These are phyloP conservation scores for Ophiostoma himal-ulmi DNA, from an alignment of 2,329 filamentous ascomycete genomes.

Conservation along the genomic window DNA sequence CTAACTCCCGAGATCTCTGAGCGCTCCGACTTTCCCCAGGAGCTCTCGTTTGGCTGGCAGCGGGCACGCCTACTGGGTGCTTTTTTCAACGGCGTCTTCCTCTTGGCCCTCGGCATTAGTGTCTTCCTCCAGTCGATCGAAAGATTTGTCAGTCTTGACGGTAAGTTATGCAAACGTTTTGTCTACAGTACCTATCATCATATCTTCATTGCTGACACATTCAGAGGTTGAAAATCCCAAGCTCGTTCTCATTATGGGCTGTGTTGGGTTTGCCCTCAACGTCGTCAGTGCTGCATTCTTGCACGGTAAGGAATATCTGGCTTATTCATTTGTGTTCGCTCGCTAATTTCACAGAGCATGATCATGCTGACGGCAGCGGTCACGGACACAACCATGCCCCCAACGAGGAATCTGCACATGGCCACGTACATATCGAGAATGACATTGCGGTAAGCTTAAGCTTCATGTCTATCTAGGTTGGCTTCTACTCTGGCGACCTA, in stretches of 20 bases:
- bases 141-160: conserved; percentile 54
- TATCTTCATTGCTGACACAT: background rate
- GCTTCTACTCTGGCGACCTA: background rate
- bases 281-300: conserved; percentile 60
- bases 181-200: background rate
- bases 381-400: conserved; percentile 25
- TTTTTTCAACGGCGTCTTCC: conserved; percentile 75
- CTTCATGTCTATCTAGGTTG: background rate
- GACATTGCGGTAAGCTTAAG: conserved; percentile 8
- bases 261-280: conserved; percentile 61
- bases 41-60: conserved; percentile 69
- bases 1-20: conserved; percentile 47
- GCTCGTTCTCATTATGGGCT: conserved; percentile 63
- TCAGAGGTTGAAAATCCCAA: conserved; percentile 56
- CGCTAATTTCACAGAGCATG: conserved; percentile 18
- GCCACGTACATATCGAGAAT: conserved; percentile 26
- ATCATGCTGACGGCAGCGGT: conserved; percentile 30
- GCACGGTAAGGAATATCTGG: conserved; percentile 45
- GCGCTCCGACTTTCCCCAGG: conserved; percentile 49
- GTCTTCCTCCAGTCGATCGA: conserved; percentile 70
- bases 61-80: conserved; percentile 66
- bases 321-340: background rate
- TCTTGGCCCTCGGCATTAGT: conserved; percentile 65
- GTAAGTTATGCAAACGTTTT: conserved; percentile 34
- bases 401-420: conserved; percentile 23